Evolutionary conservation across 768 basidiomycete species (phyloP).

Genomic region (Lentinus tigrinus): DNA sequence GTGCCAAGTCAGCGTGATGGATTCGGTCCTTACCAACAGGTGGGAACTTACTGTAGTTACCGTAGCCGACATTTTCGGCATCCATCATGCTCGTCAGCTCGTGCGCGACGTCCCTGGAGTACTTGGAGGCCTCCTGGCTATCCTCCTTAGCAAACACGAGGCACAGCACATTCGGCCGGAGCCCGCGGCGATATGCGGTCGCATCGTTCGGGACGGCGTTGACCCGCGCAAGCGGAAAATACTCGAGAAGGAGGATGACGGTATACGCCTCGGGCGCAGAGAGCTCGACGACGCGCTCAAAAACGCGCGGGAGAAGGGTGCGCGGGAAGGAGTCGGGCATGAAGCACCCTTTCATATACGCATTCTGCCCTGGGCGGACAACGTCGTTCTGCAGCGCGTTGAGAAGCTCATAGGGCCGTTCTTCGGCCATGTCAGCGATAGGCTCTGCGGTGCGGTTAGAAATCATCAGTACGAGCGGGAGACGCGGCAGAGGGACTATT

Average conservation of each 20-base stretch:
- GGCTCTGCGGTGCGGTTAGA: conserved; percentile 39
- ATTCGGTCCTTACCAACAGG: neutral
- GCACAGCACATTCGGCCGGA: conserved; percentile 35
- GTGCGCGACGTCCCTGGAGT: conserved; percentile 27
- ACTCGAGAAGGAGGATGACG: conserved; percentile 40
- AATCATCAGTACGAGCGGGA: no score
- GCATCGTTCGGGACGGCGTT: conserved; percentile 26
- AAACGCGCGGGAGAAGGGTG: conserved; percentile 27
- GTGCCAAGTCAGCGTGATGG: no score
- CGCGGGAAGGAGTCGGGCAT: conserved; percentile 29
- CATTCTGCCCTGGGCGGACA: conserved; percentile 35
- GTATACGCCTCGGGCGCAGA: conserved; percentile 29
- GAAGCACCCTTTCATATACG: conserved; percentile 44
- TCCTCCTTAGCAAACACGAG: conserved; percentile 36
- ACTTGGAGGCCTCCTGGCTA: conserved; percentile 27
- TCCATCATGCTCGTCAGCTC: conserved; percentile 20
- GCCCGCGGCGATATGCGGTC: conserved; percentile 43
- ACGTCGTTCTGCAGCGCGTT: conserved; percentile 43
- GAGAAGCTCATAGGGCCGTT: conserved; percentile 47
- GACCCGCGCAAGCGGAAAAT: conserved; percentile 39
- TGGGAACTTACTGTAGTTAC: conserved; percentile 43
- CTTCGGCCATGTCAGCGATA: conserved; percentile 38
- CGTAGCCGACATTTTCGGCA: conserved; percentile 32
- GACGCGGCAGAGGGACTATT: no score
- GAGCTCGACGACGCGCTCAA: conserved; percentile 30